Evolutionary conservation across 2,329 filamentous ascomycete genomes (phyloP).

Genomic region (Trichoderma oligosporum): DNA sequence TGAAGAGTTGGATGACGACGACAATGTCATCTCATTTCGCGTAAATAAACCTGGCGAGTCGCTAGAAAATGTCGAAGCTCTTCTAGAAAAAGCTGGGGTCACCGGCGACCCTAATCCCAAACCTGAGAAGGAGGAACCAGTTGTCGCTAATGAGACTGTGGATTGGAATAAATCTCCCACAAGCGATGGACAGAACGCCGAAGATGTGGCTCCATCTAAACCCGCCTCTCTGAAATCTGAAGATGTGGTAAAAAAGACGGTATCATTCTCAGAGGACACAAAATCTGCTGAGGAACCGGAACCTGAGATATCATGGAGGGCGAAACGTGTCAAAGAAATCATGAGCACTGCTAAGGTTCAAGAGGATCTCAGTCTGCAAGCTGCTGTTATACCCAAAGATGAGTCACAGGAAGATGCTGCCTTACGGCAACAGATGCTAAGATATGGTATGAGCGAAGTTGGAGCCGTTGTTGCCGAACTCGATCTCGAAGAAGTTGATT

Average conservation of each 20-base stretch:
- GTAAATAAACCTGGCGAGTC: constrained; percentile 64
- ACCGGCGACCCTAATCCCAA: constrained; percentile 38
- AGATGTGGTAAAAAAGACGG: constrained; percentile 48
- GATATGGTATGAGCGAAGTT: constrained; percentile 84
- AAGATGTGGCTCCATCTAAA: neutral
- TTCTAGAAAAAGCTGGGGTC: constrained; percentile 73
- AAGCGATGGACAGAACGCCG: constrained; percentile 2
- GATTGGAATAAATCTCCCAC: neutral
- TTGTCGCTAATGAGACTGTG: neutral
- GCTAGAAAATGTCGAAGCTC: constrained; percentile 65
- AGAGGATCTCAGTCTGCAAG: constrained; percentile 43
- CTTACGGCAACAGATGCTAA: constrained; percentile 81
- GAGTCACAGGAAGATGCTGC: constrained; percentile 78
- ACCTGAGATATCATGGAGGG: constrained; percentile 39
- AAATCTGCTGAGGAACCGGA: constrained; percentile 42
- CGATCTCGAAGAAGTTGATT: constrained; percentile 67
- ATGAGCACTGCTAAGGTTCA: constrained; percentile 55
- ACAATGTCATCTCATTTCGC: constrained; percentile 69
- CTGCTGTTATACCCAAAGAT: constrained; percentile 61
- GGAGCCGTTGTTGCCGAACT: constrained; percentile 90
- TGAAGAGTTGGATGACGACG: constrained; percentile 88
- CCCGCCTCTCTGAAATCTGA: neutral
- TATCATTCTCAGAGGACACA: constrained; percentile 61
- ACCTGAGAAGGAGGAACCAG: neutral
- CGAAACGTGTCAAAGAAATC: constrained; percentile 51